Conservation (phyloP, 352 stramenopile species). For the Pythium brachiatum region DNA sequence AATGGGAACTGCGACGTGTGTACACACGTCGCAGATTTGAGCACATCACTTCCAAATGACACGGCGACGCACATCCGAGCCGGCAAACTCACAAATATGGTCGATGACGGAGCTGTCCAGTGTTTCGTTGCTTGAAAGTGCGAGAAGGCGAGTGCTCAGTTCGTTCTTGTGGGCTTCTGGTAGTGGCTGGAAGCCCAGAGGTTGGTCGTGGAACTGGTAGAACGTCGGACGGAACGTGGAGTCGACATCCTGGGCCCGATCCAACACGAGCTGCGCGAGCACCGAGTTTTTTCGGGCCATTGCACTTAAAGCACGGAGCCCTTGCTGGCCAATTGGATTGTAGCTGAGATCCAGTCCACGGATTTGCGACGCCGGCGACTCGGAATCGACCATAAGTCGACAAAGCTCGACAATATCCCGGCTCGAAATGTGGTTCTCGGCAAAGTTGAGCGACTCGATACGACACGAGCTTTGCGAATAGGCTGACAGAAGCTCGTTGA, state of each 20-base stretch:
- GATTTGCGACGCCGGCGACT: conserved; percentile 20
- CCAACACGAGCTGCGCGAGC: conserved; percentile 32
- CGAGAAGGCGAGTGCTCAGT: conserved; percentile 23
- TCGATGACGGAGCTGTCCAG: conserved; percentile 31
- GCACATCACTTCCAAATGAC: conserved; percentile 35
- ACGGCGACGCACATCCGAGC: conserved; percentile 21
- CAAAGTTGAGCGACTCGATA: conserved; percentile 34
- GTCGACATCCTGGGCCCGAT: conserved; percentile 23
- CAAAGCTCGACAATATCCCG: conserved; percentile 31
- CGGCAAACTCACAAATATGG: conserved; percentile 34
- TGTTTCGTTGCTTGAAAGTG: conserved; percentile 7
- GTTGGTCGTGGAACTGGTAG: conserved; percentile 26
- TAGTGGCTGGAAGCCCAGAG: conserved; percentile 26
- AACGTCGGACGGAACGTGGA: conserved; percentile 21
- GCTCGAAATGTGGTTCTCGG: conserved; percentile 35
- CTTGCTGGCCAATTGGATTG: conserved; percentile 31
- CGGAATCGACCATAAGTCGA: conserved; percentile 20
- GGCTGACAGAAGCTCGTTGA: conserved; percentile 28
- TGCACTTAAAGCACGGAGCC: conserved; percentile 16
- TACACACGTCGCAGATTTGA: conserved; percentile 10
- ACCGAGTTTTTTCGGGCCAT: conserved; percentile 25
- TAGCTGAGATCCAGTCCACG: conserved; percentile 33
- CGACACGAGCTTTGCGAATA: conserved; percentile 24
- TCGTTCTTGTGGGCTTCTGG: conserved; percentile 22
- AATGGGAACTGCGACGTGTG: conserved; percentile 10